phyloP scores from a whole-genome alignment of 179 eudicot species.

The Silene coronaria region DNA sequence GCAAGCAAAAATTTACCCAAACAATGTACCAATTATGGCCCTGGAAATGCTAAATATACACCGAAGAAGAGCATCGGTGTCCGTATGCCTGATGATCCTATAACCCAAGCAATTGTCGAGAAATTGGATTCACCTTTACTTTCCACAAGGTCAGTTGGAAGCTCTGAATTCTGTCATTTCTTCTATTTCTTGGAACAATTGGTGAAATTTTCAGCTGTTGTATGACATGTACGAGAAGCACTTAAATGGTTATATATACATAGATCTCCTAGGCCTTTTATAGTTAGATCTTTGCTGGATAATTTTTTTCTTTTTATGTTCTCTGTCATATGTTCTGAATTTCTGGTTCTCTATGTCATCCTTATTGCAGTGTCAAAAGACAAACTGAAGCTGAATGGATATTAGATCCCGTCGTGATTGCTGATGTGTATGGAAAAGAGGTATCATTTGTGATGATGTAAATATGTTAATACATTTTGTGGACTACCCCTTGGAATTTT shows the following conservation, averaged over 20 bases:
- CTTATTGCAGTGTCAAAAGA: conserved; percentile 57
- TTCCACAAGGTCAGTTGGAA: conserved; percentile 63
- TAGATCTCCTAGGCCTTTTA: neutral
- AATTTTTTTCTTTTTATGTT: neutral
- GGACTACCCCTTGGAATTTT: neutral
- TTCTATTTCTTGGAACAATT: neutral
- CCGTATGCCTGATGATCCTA: conserved; percentile 85
- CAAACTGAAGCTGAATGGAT: conserved; percentile 74
- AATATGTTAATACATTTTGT: neutral
- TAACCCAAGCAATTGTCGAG: conserved; percentile 65
- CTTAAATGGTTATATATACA: neutral
- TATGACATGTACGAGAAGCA: neutral
- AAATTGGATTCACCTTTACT: conserved; percentile 62
- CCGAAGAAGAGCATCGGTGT: conserved; percentile 71
- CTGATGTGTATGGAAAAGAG: conserved; percentile 80
- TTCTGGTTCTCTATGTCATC: conserved; percentile 3
- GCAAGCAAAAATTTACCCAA: conserved; percentile 82
- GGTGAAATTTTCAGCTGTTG: neutral
- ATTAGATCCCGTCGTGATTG: conserved; percentile 70
- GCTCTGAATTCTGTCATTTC: conserved; percentile 4
- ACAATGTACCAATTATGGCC: conserved; percentile 58
- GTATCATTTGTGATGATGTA: conserved; percentile 28
- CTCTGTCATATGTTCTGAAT: conserved; percentile 7
- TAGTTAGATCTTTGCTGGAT: neutral
- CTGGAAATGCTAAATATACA: conserved; percentile 52